Evolutionary conservation across 371 early-diverging fungal genomes (phyloP).

Genomic region (Sanchytrium tribonematis): DNA sequence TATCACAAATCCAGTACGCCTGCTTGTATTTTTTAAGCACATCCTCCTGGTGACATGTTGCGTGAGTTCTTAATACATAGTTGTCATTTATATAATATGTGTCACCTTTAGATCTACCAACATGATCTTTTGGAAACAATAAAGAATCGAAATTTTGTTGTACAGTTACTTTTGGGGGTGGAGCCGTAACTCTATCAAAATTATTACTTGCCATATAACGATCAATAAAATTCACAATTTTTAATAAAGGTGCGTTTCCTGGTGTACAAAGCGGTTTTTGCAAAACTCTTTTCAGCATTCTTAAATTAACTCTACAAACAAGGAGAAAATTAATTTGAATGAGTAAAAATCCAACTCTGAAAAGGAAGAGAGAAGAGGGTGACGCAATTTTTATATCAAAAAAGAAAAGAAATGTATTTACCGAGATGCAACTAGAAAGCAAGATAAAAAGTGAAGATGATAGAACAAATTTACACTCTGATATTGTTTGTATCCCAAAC

Average conservation of each 20-base stretch:
- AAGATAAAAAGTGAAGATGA: background rate
- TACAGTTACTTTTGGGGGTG: conserved; percentile 43
- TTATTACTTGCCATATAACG: background rate
- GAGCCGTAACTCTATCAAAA: background rate
- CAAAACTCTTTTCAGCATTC: background rate
- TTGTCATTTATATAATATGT: conserved; percentile 66
- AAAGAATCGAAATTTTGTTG: conserved; percentile 74
- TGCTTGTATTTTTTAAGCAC: conserved; percentile 20
- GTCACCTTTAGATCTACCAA: conserved; percentile 46
- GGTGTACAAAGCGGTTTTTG: background rate
- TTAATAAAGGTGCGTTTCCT: background rate
- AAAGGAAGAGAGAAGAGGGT: background rate
- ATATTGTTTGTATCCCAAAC: background rate
- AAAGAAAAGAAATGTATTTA: background rate
- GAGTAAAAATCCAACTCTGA: background rate
- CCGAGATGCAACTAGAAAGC: background rate
- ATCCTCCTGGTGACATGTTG: conserved; percentile 70
- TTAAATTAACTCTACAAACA: too few species aligned
- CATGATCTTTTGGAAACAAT: conserved; percentile 48
- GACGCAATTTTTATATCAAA: background rate
- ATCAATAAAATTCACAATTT: background rate
- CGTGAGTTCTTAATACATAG: conserved; percentile 63
- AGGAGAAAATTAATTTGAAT: too few species aligned
- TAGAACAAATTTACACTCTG: background rate
- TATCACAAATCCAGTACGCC: conserved; percentile 64